A percentile compares a stretch with the other conserved stretches of the same genome.
phyloP scores from a whole-genome alignment of 75 land plant species.

The Chamaecyparis obtusa region DNA sequence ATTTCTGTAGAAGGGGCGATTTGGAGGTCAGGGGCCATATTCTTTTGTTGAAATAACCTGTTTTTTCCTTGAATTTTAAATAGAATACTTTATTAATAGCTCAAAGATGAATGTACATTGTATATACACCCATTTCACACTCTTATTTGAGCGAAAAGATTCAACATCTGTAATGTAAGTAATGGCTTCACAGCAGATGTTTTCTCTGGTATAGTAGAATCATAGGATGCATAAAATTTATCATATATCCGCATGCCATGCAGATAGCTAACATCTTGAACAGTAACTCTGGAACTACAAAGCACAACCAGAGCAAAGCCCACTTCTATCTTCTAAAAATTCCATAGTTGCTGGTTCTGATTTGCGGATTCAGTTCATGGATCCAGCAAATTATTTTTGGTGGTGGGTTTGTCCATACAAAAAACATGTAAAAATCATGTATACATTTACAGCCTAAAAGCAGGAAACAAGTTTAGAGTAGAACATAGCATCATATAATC shows the following conservation, averaged over 20 bases:
- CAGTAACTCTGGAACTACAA: not conserved
- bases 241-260: too few relatives aligned
- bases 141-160: not conserved
- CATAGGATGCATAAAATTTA: too few relatives aligned
- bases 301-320: not conserved
- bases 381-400: too few relatives aligned
- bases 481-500: too few relatives aligned
- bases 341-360: not conserved
- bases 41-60: not conserved
- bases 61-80: not conserved
- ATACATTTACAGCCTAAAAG: too few relatives aligned
- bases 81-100: not conserved
- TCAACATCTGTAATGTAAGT: not conserved
- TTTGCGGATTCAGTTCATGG: too few relatives aligned
- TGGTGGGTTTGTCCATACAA: too few relatives aligned
- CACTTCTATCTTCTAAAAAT: not conserved
- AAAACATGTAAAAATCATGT: too few relatives aligned
- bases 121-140: not conserved
- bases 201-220: not conserved
- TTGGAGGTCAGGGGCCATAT: not conserved
- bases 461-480: too few relatives aligned
- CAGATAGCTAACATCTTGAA: too few relatives aligned
- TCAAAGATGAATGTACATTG: not conserved
- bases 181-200: not conserved
- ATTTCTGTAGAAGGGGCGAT: not conserved